Percentiles rank a stretch among this genome's conserved stretches.
These are phyloP conservation scores for Piromyces sp. DNA, from an alignment of 192 early-diverging fungal genomes.

Conservation along the genomic window DNA sequence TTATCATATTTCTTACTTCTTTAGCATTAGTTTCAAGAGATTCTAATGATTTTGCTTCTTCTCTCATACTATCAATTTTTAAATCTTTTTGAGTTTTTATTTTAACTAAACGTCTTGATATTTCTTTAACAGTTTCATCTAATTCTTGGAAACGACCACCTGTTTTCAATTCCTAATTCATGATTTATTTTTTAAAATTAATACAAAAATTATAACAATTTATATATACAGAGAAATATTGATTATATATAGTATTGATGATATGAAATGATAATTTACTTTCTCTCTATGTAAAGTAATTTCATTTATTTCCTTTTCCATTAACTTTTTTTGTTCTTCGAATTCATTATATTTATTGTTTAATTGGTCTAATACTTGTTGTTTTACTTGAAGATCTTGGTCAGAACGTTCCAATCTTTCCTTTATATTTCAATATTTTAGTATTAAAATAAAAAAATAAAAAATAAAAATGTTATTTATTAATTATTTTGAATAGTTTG, in stretches of 20 bases:
- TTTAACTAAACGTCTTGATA: conserved; percentile 60
- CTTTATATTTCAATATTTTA: conserved; percentile 1
- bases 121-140: conserved; percentile 54
- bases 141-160: conserved; percentile 41
- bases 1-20: conserved; percentile 6
- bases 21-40: conserved; percentile 14
- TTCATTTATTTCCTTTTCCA: neutral
- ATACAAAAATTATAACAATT: too few species aligned
- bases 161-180: conserved; percentile 9
- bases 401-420: conserved; percentile 14
- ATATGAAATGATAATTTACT: neutral
- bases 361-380: conserved; percentile 16
- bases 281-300: neutral
- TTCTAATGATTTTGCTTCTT: conserved; percentile 39
- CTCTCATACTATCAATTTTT: conserved; percentile 51
- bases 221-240: too few species aligned
- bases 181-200: too few species aligned
- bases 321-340: neutral
- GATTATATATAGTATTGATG: too few species aligned
- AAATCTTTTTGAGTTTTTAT: conserved; percentile 70
- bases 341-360: conserved; percentile 14
- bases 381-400: conserved; percentile 7
- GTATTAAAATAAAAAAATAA: conserved; percentile 14
- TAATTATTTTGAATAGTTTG: too few species aligned
- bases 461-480: conserved; percentile 3